Percentiles rank a stretch among this genome's conserved stretches.
Conservation (phyloP, 192 early-diverging fungal species). For the Coemansia sp. region DNA sequence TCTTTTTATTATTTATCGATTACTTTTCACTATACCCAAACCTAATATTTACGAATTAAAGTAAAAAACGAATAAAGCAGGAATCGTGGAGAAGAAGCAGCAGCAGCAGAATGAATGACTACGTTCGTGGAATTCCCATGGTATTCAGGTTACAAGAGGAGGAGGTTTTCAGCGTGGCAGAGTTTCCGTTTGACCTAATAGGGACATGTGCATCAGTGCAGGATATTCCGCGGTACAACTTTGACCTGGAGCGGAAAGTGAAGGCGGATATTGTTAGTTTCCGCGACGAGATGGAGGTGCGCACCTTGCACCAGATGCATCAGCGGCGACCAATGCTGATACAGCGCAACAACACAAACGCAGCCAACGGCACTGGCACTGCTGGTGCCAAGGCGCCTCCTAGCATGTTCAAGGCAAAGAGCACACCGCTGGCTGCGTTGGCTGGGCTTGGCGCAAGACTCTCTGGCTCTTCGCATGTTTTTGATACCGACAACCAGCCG, state of each 20-base stretch:
- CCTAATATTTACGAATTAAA: not conserved
- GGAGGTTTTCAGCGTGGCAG: constrained; percentile 30
- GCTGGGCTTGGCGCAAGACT: not conserved
- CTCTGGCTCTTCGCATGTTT: not conserved
- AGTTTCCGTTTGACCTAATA: constrained; percentile 52
- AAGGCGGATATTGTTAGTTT: constrained; percentile 31
- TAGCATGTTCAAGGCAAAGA: constrained; percentile 18
- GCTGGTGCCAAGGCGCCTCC: not conserved
- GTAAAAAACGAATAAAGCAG: not conserved
- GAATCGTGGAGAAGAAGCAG: too few relatives aligned
- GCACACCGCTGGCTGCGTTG: constrained; percentile 14
- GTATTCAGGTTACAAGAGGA: constrained; percentile 35
- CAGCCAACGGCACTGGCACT: not conserved
- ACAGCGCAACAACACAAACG: not conserved
- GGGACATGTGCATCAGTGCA: constrained; percentile 33
- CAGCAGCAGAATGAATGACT: constrained; percentile 30
- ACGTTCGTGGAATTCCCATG: constrained; percentile 34
- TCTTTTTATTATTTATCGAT: constrained; percentile 3
- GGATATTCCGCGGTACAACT: constrained; percentile 46
- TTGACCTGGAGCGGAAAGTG: constrained; percentile 42
- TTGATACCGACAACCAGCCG: not conserved
- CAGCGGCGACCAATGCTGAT: constrained; percentile 33
- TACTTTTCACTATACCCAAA: not conserved
- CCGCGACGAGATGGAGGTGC: constrained; percentile 40
- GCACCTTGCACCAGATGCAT: constrained; percentile 36